Evolutionary conservation across 768 basidiomycete genomes (phyloP), one percentile per base, ranked within the genome.

Genomic region (Suillus clintonianus): DNA sequence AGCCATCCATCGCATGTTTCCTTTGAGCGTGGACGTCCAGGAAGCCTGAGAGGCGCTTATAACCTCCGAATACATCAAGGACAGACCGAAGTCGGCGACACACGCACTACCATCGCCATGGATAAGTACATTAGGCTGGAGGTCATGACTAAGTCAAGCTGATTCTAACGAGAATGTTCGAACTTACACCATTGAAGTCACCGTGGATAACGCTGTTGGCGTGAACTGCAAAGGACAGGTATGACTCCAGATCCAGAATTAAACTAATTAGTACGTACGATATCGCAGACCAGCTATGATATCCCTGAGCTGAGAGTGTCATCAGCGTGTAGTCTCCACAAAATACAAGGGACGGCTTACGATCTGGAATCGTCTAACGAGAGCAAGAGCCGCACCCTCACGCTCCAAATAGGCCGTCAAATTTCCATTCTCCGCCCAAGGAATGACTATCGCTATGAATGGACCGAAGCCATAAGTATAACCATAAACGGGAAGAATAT

Each of bases 1-100:
- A 61, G 83, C 84, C 13, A 81, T 80, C 82, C 84, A 84, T 3
- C 82, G 78, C 39, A 82, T 73, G 27, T 80, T 81, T 8, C 84
- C 82, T 19, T 79, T 78, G 34, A 83, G 69, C n/a, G 72, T 68
- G 3, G 79, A 77, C 2, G 74, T 71, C 64, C 71, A 51, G 59
- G 51, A 56, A 6, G 39, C 56, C 19, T 74, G 75, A 6, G 67
- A 65, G 17, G 62, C 64, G 10, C 57, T 65, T 22, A 61, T 65
- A 1, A 66, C 57, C 19, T 76, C 74, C 56, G 63, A 68, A 32
- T 72, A 61, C 34, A 78, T 66, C 13, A 65, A 69, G n/a, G 76
- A 75, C n/a, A 81, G 70, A 9, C 78, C 79, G 22, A 79, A 80
- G 67, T 79, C 80, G n/a, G 72, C 74, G 10, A 80, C 67, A 56